Evolutionary conservation across 169 alveolate species (phyloP), one percentile per base, ranked within the genome.

Genomic region (Cryptosporidium viatorum): DNA sequence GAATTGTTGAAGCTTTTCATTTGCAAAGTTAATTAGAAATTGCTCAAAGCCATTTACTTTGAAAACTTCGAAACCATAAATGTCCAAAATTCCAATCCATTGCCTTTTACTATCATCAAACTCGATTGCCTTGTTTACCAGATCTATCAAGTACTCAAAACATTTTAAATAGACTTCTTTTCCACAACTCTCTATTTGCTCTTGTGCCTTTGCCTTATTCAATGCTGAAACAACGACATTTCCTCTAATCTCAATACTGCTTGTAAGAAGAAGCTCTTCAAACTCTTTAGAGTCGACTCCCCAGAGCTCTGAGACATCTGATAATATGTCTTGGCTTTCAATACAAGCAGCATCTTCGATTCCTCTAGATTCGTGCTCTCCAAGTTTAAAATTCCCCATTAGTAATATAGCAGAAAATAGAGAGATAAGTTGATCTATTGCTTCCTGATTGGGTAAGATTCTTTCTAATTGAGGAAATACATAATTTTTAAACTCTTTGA

Each of bases 51-150:
- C 96, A 96, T 99, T 99, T 84, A 95, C 95, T 69, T 96, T 92
- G 84, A 99, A 97, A 55, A 94, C 96, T 92, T 99, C 99, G 91
- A 99, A 99, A 0, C 99, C 99, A 92, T 96, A 98, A 69, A 98
- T 98, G 92, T 99, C 99, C 26, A 99, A 91, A 67, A 99, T 96
- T 48, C 99, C 99, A 69, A 98, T 97, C 94, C 96, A 95, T 33
- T 69, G 91, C 45, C 85, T 71, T 52, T 75, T 92, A 18, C 35
- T 92, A 45, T 92, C 94, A 67, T 94, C 94, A 35, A 86, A 91
- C 50, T 91, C 85, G 84, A 94, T 93, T 86, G 93, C 92, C 65
- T 89, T 80, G 86, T 95, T 95, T 50, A 95, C 84, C 68, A 85
- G 92, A 58, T 94, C 93, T 58, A 94, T 94, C 51, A 93, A 85